phyloP scores from a whole-genome alignment of 2,329 filamentous ascomycete genomes.

The Myrmaecium sp. region DNA sequence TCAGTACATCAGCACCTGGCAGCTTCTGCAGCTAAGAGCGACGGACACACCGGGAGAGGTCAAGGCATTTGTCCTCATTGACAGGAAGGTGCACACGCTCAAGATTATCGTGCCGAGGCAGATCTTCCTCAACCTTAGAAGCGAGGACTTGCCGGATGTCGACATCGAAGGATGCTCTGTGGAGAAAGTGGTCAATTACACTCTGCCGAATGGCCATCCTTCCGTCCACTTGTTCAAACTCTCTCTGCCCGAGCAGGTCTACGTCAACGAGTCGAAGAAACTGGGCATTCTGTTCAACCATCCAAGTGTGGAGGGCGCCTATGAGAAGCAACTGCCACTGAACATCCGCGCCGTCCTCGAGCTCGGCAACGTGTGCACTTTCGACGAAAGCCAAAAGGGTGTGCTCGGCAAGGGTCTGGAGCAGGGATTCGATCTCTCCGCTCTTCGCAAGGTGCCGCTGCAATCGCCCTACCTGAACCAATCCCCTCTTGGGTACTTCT shows the following conservation, averaged over 20 bases:
- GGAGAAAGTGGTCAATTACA: constrained; percentile 85
- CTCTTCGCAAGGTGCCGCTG: constrained; percentile 49
- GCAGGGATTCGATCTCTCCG: constrained; percentile 74
- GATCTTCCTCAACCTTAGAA: constrained; percentile 82
- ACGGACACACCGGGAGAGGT: constrained; percentile 79
- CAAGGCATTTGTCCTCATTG: constrained; percentile 77
- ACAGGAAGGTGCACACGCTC: constrained; percentile 74
- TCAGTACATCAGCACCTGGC: constrained; percentile 86
- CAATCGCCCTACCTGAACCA: constrained; percentile 63
- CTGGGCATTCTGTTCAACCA: constrained; percentile 76
- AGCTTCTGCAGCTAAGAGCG: constrained; percentile 71
- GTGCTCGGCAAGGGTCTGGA: constrained; percentile 87
- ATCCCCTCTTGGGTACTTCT: constrained; percentile 65
- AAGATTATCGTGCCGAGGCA: constrained; percentile 81
- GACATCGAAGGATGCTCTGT: constrained; percentile 73
- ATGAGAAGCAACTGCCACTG: constrained; percentile 82
- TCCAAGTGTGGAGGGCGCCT: constrained; percentile 88
- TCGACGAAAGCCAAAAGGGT: constrained; percentile 78
- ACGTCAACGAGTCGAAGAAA: constrained; percentile 69
- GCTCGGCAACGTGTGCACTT: constrained; percentile 79
- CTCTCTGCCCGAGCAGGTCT: constrained; percentile 74
- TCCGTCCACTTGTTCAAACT: constrained; percentile 91
- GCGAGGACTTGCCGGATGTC: constrained; percentile 72
- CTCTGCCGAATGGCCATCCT: constrained; percentile 83
- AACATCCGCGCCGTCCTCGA: constrained; percentile 76